Conservation (phyloP, 441 rosid species). For the Erysimum cheiri region DNA sequence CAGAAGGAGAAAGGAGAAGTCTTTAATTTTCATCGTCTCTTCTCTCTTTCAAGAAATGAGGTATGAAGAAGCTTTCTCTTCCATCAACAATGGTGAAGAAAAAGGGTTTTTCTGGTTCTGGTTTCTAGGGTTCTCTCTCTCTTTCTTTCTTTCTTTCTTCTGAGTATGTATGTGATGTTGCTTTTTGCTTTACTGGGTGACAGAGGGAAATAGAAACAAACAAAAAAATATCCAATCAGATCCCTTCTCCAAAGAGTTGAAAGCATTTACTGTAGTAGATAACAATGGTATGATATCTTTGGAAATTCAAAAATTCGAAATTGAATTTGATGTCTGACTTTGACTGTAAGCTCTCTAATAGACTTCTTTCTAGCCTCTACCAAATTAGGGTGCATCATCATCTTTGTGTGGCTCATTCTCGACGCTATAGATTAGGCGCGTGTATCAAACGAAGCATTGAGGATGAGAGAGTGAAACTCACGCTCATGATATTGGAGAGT, state of each 20-base stretch:
- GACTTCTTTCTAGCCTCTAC: constrained; percentile 44
- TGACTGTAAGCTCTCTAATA: constrained; percentile 34
- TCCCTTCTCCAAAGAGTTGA: constrained; percentile 24
- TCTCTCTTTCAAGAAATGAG: constrained; percentile 28
- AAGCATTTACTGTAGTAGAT: constrained; percentile 46
- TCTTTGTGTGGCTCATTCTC: constrained; percentile 15
- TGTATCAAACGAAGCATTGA: constrained; percentile 29
- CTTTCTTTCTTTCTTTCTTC: constrained; percentile 11
- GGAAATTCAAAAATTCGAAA: constrained; percentile 32
- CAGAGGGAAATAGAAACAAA: constrained; percentile 40
- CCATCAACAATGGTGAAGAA: constrained; percentile 45
- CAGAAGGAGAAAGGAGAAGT: constrained; percentile 13
- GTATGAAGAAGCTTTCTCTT: constrained; percentile 25
- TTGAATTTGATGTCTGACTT: constrained; percentile 37
- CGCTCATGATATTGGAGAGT: constrained; percentile 9
- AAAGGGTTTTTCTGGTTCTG: constrained; percentile 1
- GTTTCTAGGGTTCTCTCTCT: constrained; percentile 30
- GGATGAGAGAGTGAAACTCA: constrained; percentile 31
- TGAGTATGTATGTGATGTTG: constrained; percentile 45
- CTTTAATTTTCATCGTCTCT: not conserved
- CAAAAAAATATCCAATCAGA: constrained; percentile 41
- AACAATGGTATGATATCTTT: constrained; percentile 20
- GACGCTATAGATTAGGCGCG: constrained; percentile 26
- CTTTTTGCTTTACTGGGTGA: constrained; percentile 45
- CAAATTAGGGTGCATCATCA: constrained; percentile 16